Base-by-base conservation (phyloP, 2,329 filamentous ascomycete genomes). In the Verticillium nubilum region DNA sequence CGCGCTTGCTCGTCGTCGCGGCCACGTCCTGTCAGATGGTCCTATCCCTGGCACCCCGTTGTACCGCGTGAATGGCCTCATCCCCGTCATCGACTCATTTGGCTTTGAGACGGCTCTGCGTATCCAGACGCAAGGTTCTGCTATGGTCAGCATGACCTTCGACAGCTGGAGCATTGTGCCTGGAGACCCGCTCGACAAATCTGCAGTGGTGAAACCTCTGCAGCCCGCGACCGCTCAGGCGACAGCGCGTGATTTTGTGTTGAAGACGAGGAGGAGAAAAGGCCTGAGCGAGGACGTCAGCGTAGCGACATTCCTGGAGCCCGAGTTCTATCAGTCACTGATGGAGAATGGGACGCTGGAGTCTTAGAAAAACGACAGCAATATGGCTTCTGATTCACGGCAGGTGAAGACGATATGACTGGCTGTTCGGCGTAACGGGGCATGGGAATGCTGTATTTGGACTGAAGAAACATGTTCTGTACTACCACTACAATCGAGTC, bases 21-120 rank as follows among this genome's bases (percentile, higher is more conserved):
- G 95, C 1, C 95, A 99, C 74, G 94, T 99, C 28, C 80, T 99
- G 27, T 88, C 90, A n/a, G 95, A 99, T 71, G 92, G 91, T 0
- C 93, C 93, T 15, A 91, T 99, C 62, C 92, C 94, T 0, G 95
- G 95, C 26, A 98, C 95, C 10, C 95, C 94, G 4, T 83, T 99
- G 12, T 98, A 97, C 76, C 89, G 90, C 25, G 93, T 97, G 58
- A 90, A 88, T 68, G 95, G 95, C 3, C 81, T 98, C 56, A 87
- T 99, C 59, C 95, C 95, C 10, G 95, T 98, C 61, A 97, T 99
- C 70, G 95, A 99, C 78, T 92, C 88, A 29, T 99, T 99, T 70
- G 95, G 95, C 23, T 98, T 99, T 74, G 95, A 99, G 79, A 98
- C 95, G 15, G 95, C 99, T 77, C 81, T 99, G 60, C 84, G 95